phyloP scores from a whole-genome alignment of 1,284 basidiomycete species.

The Stygiomarasmius scandens region DNA sequence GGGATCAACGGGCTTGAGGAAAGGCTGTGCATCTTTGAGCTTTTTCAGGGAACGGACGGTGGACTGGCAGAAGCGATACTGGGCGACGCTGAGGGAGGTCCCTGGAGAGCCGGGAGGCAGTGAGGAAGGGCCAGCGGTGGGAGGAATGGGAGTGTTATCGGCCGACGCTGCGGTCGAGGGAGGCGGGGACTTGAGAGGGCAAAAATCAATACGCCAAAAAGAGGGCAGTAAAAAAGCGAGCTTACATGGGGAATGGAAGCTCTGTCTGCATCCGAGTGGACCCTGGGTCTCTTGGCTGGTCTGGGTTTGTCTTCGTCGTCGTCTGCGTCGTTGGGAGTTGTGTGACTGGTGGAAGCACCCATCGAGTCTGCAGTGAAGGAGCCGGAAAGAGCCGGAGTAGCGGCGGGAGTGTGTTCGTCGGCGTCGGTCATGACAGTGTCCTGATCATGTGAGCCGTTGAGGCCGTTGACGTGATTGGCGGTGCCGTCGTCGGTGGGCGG shows the following conservation, averaged over 20 bases:
- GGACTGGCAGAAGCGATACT: conserved; percentile 83
- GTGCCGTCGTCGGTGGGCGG: conserved; percentile 35
- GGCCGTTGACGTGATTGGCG: conserved; percentile 10
- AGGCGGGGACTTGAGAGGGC: conserved; percentile 44
- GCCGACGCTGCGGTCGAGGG: conserved; percentile 41
- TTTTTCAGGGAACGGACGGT: conserved; percentile 87
- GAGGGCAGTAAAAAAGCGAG: conserved; percentile 47
- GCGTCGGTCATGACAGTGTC: conserved; percentile 58
- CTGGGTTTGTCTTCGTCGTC: conserved; percentile 64
- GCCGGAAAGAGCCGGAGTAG: conserved; percentile 39
- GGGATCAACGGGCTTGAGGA: conserved; percentile 90
- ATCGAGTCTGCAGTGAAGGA: conserved; percentile 44
- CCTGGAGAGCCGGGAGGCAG: conserved; percentile 30
- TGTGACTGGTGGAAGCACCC: conserved; percentile 43
- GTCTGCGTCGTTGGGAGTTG: conserved; percentile 39
- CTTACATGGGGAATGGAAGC: conserved; percentile 67
- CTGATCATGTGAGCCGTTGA: conserved; percentile 30
- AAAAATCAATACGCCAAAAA: conserved; percentile 53
- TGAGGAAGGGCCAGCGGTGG: conserved; percentile 27
- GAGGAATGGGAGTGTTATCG: conserved; percentile 40
- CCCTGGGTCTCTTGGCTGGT: conserved; percentile 60
- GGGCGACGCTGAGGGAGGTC: conserved; percentile 57
- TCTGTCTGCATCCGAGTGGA: conserved; percentile 55
- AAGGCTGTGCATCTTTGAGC: conserved; percentile 82
- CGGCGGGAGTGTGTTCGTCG: conserved; percentile 40